Conservation (phyloP, 306 rosid genomes). For the Begonia fuchsioides region DNA sequence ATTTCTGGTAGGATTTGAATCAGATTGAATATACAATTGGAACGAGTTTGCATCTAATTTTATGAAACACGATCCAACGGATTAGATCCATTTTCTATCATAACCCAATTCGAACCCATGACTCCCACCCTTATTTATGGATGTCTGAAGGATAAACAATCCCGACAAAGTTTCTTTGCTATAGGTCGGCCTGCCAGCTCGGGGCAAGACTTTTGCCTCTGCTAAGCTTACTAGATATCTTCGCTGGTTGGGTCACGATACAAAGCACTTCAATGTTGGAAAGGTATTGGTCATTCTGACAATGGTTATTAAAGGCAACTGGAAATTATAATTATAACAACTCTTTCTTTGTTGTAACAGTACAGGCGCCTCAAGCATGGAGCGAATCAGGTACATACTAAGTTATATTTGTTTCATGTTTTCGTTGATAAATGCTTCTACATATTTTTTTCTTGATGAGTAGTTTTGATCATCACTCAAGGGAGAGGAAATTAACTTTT, state of each 20-base stretch:
- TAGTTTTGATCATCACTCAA: background rate
- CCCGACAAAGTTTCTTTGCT: conserved; percentile 16
- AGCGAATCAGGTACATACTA: conserved; percentile 61
- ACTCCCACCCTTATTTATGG: too few relatives aligned
- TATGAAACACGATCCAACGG: too few relatives aligned
- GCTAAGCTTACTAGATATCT: conserved; percentile 98
- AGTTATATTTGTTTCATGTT: background rate
- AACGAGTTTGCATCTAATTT: too few relatives aligned
- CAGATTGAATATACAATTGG: too few relatives aligned
- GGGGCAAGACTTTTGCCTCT: conserved; percentile 96
- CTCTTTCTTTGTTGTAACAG: conserved; percentile 34
- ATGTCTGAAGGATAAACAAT: background rate
- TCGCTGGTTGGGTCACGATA: conserved; percentile 97
- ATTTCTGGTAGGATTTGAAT: too few relatives aligned
- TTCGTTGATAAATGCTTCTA: background rate
- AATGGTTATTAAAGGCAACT: background rate
- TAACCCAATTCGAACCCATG: too few relatives aligned
- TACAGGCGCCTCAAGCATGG: conserved; percentile 99
- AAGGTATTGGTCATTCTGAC: conserved; percentile 55
- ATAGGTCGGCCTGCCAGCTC: conserved; percentile 98
- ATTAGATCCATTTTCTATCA: too few relatives aligned
- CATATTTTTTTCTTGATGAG: background rate
- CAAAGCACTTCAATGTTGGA: conserved; percentile 98
- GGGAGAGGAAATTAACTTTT: background rate
- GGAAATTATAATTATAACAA: conserved; percentile 4